Percentiles rank a stretch among this genome's conserved stretches.
Conservation (phyloP, 2,329 filamentous ascomycete genomes). For the Aspergillus calidoustus region DNA sequence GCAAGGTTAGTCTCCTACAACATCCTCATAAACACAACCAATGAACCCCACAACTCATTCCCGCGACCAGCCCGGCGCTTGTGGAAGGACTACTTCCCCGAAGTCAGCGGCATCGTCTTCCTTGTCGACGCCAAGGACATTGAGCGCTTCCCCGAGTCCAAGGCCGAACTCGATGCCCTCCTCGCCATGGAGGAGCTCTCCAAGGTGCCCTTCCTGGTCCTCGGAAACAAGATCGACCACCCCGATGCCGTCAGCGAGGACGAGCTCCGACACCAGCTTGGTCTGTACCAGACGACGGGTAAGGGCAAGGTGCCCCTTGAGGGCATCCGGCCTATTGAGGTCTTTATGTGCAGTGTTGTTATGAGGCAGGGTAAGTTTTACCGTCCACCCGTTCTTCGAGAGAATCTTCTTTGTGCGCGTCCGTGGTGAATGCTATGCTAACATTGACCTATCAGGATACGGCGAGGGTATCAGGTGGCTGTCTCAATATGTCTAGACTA, state of each 20-base stretch:
- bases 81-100: constrained; percentile 97
- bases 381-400: neutral
- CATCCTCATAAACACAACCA: neutral
- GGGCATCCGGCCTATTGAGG: constrained; percentile 91
- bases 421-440: constrained; percentile 5
- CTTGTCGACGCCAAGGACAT: constrained; percentile 97
- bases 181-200: constrained; percentile 94
- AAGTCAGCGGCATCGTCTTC: constrained; percentile 96
- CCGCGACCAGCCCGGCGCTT: constrained; percentile 70
- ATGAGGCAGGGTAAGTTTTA: constrained; percentile 80
- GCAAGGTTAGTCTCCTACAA: constrained; percentile 64
- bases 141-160: constrained; percentile 91
- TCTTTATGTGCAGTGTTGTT: constrained; percentile 99
- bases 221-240: constrained; percentile 99
- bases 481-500: constrained; percentile 81
- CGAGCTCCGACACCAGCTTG: constrained; percentile 87
- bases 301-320: constrained; percentile 94
- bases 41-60: neutral
- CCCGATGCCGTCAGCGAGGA: constrained; percentile 95
- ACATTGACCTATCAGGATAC: constrained; percentile 61
- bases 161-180: constrained; percentile 94
- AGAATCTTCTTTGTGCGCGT: no score
- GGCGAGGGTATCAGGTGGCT: constrained; percentile 90
- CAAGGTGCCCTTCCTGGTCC: constrained; percentile 93
- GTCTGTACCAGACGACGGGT: constrained; percentile 93